A percentile compares a stretch with the other conserved stretches of the same genome.
phyloP scores from a whole-genome alignment of 176 grass and related monocot genomes.

The Lolium rigidum region DNA sequence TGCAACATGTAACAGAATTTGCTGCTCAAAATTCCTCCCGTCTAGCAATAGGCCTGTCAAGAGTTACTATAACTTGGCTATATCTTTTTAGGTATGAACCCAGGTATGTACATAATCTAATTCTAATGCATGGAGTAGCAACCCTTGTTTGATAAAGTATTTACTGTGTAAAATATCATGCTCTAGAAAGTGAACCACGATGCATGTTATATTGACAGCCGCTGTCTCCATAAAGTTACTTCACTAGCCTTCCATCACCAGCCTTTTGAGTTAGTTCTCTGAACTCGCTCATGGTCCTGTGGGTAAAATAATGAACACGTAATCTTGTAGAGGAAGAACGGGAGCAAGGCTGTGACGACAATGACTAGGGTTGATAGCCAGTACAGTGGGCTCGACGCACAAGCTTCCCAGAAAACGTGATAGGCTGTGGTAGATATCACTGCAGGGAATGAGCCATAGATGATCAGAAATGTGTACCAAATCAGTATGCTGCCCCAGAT shows the following conservation, averaged over 20 bases:
- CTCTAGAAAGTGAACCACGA: not conserved
- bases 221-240: not conserved
- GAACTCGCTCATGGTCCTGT: constrained; percentile 61
- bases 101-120: constrained; percentile 25
- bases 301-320: constrained; percentile 65
- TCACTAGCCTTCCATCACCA: constrained; percentile 29
- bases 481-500: constrained; percentile 83
- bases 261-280: constrained; percentile 56
- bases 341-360: constrained; percentile 69
- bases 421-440: constrained; percentile 60
- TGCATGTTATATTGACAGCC: not conserved
- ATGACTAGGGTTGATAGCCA: constrained; percentile 80
- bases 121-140: not conserved
- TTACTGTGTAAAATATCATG: not conserved
- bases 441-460: constrained; percentile 68
- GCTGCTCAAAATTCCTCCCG: not conserved
- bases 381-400: constrained; percentile 64
- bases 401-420: constrained; percentile 71
- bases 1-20: not conserved
- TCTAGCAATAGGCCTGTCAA: not conserved
- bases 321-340: constrained; percentile 58
- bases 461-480: constrained; percentile 71
- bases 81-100: not conserved
- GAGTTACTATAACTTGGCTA: not conserved
- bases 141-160: constrained; percentile 18